Evolutionary conservation across 2,329 filamentous ascomycete genomes (phyloP), one percentile per base, ranked within the genome.

Genomic region (Exserohilum rostratum): DNA sequence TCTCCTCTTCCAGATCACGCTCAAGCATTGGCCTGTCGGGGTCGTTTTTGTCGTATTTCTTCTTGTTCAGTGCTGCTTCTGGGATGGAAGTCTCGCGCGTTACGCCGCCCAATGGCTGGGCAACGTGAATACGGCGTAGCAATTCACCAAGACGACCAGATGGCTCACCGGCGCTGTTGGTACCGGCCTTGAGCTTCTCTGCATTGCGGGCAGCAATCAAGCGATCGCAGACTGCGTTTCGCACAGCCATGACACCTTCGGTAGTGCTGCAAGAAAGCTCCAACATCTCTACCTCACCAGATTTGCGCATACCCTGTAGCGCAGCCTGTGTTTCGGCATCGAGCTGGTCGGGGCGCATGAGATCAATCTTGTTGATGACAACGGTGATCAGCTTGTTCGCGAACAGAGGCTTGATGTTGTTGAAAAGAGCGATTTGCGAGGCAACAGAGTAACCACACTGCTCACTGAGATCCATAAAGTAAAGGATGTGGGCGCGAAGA

Each of bases 401-500:
- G 75, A 99, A 99, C 18, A 99, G 83, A 29, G 95, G 95, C 80
- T 96, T 96, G 78, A 68, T 96, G 76, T 90, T 96, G 81, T 91
- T 88, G 84, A 97, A 99, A 13, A 99, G 87, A 67, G 92, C 88
- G 75, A 97, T 93, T 80, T 99, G 95, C 6, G 93, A 92, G 61
- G 88, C 83, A 15, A 99, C 90, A 2, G 91, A 91, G 80, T 97
- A 99, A 54, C 95, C 95, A 68, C 93, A 97, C 81, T 96, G 91
- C 81, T 97, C 93, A 18, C 90, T 96, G 58, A 97, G 82, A 81
- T 98, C 93, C 90, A 98, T 96, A 74, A 98, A 98, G 79, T 98
- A 98, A 56, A 98, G 82, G 62, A 99, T 96, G 52, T 93, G 93
- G 37, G 93, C 96, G 68, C 93, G 87, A 73, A 99, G 83, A 81